Base-by-base conservation (phyloP, 2,329 filamentous ascomycete species). In the Coniochaeta sp. region DNA sequence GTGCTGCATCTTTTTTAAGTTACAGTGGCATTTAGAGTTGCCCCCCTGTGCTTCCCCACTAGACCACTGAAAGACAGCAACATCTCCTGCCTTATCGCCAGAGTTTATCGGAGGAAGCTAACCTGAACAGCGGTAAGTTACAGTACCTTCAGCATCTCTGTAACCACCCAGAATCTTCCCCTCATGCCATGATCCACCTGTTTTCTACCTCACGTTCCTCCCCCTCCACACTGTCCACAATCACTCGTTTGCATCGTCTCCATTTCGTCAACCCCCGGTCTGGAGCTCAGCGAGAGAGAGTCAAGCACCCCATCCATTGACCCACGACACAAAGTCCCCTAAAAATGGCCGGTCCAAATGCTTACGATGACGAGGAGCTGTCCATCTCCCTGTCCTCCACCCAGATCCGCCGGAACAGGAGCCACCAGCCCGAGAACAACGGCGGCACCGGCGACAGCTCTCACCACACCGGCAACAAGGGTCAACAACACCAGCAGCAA, bases 311-410 rank as follows among this genome's bases (percentile, higher is more conserved):
- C 26, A 30, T n/a, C n/a, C n/a, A 28, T 18, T 22, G 45, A 48
- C 45, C 45, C 45, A 48, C 45, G 45, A 48, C 45, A 30, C 42
- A 46, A 31, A 26, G n/a, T n/a, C n/a, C n/a, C n/a, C n/a, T n/a
- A 35, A 35, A 40, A 31, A 48, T 48, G 45, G 45, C 45, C 45
- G 26, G 26, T 31, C 28, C 45, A 18, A 48, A 48, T 48, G 58
- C 59, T 51, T 60, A 58, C 68, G 86, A 91, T 66, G 87, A 91
- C 68, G 87, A 90, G 74, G 87, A 91, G 73, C 83, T 91, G 58
- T 87, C 87, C 69, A 87, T 91, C 67, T 87, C 86, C 61, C 75
- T 90, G 58, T 82, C 81, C 52, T 81, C 81, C 31, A 80, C 82
- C 50, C 76, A 83, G 61, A 79, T 83, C 60, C 81, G 83, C 56